Evolutionary conservation across 805 yeast genomes (phyloP).

Genomic region (Ascoidea tarda): DNA sequence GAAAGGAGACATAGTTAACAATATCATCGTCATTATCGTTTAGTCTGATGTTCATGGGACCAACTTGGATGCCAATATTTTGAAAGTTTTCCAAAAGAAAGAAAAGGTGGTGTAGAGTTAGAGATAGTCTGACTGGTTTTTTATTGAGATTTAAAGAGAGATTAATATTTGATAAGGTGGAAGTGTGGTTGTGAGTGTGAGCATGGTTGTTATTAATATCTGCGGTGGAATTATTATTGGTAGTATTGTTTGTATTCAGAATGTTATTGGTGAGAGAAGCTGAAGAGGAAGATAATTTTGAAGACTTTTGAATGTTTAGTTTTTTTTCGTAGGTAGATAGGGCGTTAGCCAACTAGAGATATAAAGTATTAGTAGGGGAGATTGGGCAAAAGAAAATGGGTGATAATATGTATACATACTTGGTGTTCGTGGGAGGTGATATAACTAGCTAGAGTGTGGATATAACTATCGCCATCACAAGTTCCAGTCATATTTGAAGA

Average conservation of each 20-base stretch:
- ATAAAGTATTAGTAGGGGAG: no score
- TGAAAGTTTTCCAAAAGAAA: constrained; percentile 44
- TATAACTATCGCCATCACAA: background rate
- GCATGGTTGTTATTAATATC: background rate
- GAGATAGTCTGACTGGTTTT: constrained; percentile 41
- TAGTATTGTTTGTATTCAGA: background rate
- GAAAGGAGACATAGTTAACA: constrained; percentile 35
- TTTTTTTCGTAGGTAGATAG: background rate
- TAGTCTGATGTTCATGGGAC: constrained; percentile 46
- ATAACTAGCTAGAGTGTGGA: background rate
- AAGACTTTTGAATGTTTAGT: no score
- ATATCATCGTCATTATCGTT: constrained; percentile 40
- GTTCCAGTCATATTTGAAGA: background rate
- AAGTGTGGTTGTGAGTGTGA: constrained; percentile 7
- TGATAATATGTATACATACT: no score
- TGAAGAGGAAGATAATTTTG: background rate
- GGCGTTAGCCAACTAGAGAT: background rate
- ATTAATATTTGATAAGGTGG: background rate
- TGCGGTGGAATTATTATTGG: background rate
- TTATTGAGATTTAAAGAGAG: background rate
- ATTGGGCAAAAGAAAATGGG: no score
- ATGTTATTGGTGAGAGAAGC: no score
- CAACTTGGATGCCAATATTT: constrained; percentile 33
- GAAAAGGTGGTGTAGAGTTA: constrained; percentile 51
- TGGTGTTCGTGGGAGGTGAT: background rate